Evolutionary conservation across 192 early-diverging fungal species (phyloP).

Genomic region (Entophlyctis helioformis): DNA sequence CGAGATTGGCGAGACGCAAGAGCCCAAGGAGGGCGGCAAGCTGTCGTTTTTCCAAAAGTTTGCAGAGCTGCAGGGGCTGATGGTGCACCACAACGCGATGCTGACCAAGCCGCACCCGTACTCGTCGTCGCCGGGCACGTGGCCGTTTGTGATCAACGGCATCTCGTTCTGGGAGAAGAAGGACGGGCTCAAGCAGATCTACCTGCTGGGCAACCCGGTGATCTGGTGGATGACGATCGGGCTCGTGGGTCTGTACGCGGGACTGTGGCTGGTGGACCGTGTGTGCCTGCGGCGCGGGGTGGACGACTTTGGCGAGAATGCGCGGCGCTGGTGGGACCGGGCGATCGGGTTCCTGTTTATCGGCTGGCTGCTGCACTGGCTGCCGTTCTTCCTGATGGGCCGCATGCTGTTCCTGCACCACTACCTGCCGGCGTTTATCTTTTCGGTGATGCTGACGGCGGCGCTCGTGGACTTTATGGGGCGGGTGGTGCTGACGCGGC

Average conservation of each 20-base stretch:
- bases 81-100: conserved; percentile 84
- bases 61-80: conserved; percentile 73
- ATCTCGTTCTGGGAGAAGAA: conserved; percentile 88
- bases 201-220: conserved; percentile 82
- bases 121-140: conserved; percentile 74
- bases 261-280: conserved; percentile 55
- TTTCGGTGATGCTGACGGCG: conserved; percentile 65
- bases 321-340: conserved; percentile 43
- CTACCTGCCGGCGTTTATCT: conserved; percentile 80
- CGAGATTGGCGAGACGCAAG: too few relatives aligned
- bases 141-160: conserved; percentile 78
- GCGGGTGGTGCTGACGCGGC: conserved; percentile 5
- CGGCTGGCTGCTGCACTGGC: conserved; percentile 75
- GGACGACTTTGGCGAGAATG: conserved; percentile 36
- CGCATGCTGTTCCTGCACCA: conserved; percentile 90
- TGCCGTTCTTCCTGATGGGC: conserved; percentile 89
- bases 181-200: conserved; percentile 69
- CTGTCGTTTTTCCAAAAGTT: conserved; percentile 77
- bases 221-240: conserved; percentile 65
- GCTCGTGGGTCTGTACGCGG: conserved; percentile 47
- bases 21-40: too few relatives aligned
- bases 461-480: conserved; percentile 64
- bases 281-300: conserved; percentile 62
- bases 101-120: conserved; percentile 89
- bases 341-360: conserved; percentile 69